Evolutionary conservation across 768 basidiomycete species (phyloP), one percentile per base, ranked within the genome.

Genomic region (Lentinula aciculospora): DNA sequence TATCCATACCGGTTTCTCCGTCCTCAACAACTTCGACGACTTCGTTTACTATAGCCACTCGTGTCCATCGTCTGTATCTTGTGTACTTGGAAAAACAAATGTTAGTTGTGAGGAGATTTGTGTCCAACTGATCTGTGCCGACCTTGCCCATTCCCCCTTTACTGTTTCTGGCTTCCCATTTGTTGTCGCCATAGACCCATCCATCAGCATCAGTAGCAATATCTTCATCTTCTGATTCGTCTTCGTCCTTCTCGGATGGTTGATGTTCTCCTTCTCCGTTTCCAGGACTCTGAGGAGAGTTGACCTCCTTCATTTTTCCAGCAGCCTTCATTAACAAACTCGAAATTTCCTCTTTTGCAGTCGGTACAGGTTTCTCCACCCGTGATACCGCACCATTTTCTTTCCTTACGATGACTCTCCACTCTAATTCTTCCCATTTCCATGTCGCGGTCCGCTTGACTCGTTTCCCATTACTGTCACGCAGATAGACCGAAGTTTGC

Each of bases 141-240:
- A 86, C 86, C 76, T 94, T 94, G 69, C 94, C 89, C 73, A 95
- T 81, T 5, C 92, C 92, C 48, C 92, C 91, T 63, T 86, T 88
- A 56, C 76, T 75, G 55, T 83, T 85, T 45, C 81, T 76, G 19
- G 74, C 79, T 66, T 97, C 94, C 94, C 94, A 98, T 68, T 97
- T 96, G 69, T 98, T 98, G 63, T 95, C 94, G 2, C 86, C 88
- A 65, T 94, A 97, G 5, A 94, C 81, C 94, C 94, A 98, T 3
- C 94, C 94, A 60, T 95, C 92, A 3, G 77, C 67, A 67, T 98
- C 94, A 1, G 94, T 96, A 36, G 73, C 67, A 28, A 74, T 72
- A 44, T 85, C 81, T 54, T 83, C 81, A 2, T 79, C 78, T 15
- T 72, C 71, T 2, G 68, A 56, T n/a, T 64, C 68, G 95, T 74